Base-by-base conservation (phyloP, 768 basidiomycete genomes). In the Podaxis mareebaensis region DNA sequence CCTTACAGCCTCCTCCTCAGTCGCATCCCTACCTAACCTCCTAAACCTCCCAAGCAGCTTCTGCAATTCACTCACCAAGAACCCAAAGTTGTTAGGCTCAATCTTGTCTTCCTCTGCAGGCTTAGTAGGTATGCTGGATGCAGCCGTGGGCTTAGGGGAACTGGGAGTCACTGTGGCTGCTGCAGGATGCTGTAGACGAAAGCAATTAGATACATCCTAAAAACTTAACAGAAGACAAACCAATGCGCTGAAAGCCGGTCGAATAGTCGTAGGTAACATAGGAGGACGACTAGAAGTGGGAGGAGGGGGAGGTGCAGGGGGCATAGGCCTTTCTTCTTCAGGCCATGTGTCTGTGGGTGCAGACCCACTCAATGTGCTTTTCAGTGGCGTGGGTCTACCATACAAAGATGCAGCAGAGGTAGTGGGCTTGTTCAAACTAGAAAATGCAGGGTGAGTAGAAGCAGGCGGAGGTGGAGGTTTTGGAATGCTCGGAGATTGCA, bases 301-400 rank as follows among this genome's bases (percentile, higher is more conserved):
- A 8, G 79, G 78, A 0, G 78, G 77, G 4, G 83, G 79, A 0
- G 81, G 72, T 2, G 80, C 68, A 13, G 77, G 68, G 13, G 79
- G 72, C 24, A 74, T 67, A 24, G 77, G 64, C 22, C 76, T 73
- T 15, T 72, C 68, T 48, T 86, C 86, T 42, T 84, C 83, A 15
- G 67, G 78, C 91, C 90, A 91, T 0, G 84, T 81, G 67, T 86
- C 88, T 48, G 77, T 76, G 5, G 83, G 83, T 0, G 81, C 81
- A 53, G 77, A 76, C 11, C 76, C 74, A 22, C 75, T 71, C 12
- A 53, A 55, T 22, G 60, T 61, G 44, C 40, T 38, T 36, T 55
- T 55, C 3, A 42, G 53, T 10, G 65, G 74, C 39, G 69, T 74
- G 58, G 71, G 72, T 61, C 76, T 77, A 58, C 76, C 82, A 61